Base-by-base conservation (phyloP, 192 early-diverging fungal species). In the Mortierella claussenii region DNA sequence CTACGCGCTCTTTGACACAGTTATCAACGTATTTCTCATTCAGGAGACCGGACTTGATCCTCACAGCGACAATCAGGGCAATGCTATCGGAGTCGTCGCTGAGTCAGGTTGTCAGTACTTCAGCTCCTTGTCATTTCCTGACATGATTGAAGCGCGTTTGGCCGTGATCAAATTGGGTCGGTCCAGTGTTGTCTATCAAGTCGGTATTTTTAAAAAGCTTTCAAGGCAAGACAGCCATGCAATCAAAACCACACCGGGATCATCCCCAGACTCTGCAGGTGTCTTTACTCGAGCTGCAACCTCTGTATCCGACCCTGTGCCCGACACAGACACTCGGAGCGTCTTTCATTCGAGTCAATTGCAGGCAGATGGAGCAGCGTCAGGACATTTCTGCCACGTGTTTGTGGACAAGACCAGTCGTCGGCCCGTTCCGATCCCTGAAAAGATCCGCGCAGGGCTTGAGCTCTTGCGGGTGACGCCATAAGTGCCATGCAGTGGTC, bases 21-120 rank as follows among this genome's bases (percentile, higher is more conserved):
- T 83, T 3, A 81, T 89, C 37, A 89, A 89, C 47, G 75, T 65
- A 10, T 89, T 86, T 27, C 66, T 89, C 33, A 84, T 88, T 33
- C 57, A 76, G 40, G 61, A 86, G 27, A 69, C 82, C 34, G 78
- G 70, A 13, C 60, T 86, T 26, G 55, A 79, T 18, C 81, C 82
- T 2, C 60, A 50, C 23, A 60, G 57, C 2, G 21, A 65, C 12
- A 70, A 27, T 2, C 28, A 60, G 12, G 69, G 56, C 1, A 66
- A 43, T 13, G 80, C 83, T 23, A 82, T 86, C 46, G 84, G 84
- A 2, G 58, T 86, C 1, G 84, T 84, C 5, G 84, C 82, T 15
- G 51, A 64, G 15, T 81, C 79, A 23, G 66, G 60, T 3, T 81
- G 80, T 15, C 65, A 71, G 18, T 86, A 84, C 32, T 80, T 68